Evolutionary conservation across 129 eudicot species (phyloP).

Genomic region (Artemisia annua): DNA sequence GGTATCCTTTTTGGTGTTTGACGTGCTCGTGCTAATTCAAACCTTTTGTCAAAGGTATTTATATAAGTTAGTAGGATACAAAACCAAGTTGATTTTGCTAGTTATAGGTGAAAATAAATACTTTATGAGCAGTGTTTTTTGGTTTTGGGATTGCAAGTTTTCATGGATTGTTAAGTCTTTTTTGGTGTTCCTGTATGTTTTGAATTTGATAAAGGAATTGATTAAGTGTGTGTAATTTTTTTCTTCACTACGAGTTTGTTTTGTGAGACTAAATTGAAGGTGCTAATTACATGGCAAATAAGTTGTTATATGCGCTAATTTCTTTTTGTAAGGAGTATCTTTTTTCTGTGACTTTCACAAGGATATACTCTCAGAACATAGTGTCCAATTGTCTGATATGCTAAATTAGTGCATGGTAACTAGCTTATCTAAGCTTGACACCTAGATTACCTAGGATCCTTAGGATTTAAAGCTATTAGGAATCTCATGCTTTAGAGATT

Average conservation of each 20-base stretch:
- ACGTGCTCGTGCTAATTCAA: neutral
- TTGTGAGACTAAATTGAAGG: constrained; percentile 5
- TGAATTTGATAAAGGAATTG: constrained; percentile 1
- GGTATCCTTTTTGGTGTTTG: neutral
- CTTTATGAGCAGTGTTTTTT: neutral
- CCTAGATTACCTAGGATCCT: too few relatives aligned
- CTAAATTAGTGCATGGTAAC: too few relatives aligned
- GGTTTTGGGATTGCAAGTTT: neutral
- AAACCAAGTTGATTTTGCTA: neutral
- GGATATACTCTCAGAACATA: too few relatives aligned
- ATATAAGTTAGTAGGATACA: neutral
- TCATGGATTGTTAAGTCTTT: neutral
- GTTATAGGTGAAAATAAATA: neutral
- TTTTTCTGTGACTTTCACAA: too few relatives aligned
- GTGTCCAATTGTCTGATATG: too few relatives aligned
- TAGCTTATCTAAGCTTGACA: too few relatives aligned
- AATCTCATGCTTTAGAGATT: too few relatives aligned
- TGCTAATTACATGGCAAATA: neutral
- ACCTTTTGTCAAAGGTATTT: neutral
- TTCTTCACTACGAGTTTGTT: neutral
- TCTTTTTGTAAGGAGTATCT: too few relatives aligned
- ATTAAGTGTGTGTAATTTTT: too few relatives aligned
- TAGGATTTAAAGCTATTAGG: too few relatives aligned
- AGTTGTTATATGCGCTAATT: too few relatives aligned
- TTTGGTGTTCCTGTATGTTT: constrained; percentile 2